A percentile compares a stretch with the other conserved stretches of the same genome.
phyloP scores from a whole-genome alignment of 2,329 filamentous ascomycete species.

The Pyrenophora teres region DNA sequence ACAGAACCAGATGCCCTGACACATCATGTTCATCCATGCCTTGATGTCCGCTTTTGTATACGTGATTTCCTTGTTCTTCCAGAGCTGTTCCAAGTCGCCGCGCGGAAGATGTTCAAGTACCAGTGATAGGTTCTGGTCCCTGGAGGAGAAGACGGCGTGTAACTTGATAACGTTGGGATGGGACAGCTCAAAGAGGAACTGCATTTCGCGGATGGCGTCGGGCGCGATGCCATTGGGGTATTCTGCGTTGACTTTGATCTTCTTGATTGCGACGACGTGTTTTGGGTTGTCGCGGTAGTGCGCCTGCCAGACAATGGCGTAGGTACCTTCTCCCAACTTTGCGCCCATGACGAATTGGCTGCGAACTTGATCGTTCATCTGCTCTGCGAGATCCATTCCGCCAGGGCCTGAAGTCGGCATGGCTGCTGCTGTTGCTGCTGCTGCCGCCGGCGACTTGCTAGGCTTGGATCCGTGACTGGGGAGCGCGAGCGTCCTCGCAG shows the following conservation, averaged over 20 bases:
- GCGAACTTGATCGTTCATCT: slow-evolving; percentile 61
- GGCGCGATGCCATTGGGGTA: slow-evolving; percentile 91
- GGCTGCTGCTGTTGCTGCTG: slow-evolving; percentile 9
- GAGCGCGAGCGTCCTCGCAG: slow-evolving; percentile 40
- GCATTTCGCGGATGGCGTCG: slow-evolving; percentile 94
- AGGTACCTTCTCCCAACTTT: slow-evolving; percentile 94
- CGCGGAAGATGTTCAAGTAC: slow-evolving; percentile 92
- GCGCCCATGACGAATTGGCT: slow-evolving; percentile 90
- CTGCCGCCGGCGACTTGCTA: slow-evolving; percentile 15
- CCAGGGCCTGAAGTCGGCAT: slow-evolving; percentile 15
- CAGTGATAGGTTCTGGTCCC: slow-evolving; percentile 94
- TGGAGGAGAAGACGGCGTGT: slow-evolving; percentile 90
- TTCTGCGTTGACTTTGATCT: slow-evolving; percentile 85
- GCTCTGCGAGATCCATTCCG: slow-evolving; percentile 51
- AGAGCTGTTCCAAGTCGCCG: slow-evolving; percentile 91
- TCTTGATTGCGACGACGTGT: slow-evolving; percentile 86
- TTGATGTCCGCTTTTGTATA: slow-evolving; percentile 93
- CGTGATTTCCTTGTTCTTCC: slow-evolving; percentile 76
- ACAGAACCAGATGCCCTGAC: slow-evolving; percentile 91
- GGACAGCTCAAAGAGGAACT: slow-evolving; percentile 88
- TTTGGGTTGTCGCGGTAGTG: slow-evolving; percentile 74
- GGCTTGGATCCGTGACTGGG: slow-evolving; percentile 31
- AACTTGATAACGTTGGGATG: slow-evolving; percentile 96
- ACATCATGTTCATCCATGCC: slow-evolving; percentile 98
- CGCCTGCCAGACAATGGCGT: slow-evolving; percentile 92